A percentile compares a stretch with the other conserved stretches of the same genome.
Conservation (phyloP, 202 grass and related monocot species). For the Hordeum pubiflorum region DNA sequence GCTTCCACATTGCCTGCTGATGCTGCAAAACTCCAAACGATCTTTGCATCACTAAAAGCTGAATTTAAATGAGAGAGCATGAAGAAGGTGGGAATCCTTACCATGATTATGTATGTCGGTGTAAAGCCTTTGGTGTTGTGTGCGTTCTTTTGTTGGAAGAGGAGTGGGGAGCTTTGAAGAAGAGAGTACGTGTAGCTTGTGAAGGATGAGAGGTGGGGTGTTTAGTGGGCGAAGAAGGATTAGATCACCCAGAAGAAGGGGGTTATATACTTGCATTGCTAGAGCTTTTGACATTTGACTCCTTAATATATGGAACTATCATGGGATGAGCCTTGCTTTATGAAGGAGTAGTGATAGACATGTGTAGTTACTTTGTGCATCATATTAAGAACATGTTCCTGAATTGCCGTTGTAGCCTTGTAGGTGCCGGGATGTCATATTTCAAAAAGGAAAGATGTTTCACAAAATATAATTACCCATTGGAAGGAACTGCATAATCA, state of each 20-base stretch:
- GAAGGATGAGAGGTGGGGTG: conserved; percentile 33
- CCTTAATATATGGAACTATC: conserved; percentile 57
- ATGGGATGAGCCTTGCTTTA: conserved; percentile 47
- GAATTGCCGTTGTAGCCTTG: conserved; percentile 33
- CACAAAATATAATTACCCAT: conserved; percentile 8
- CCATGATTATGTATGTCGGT: conserved; percentile 56
- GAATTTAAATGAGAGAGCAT: not conserved
- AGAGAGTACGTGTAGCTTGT: conserved; percentile 31
- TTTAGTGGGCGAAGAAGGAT: conserved; percentile 38
- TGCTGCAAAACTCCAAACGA: conserved; percentile 19
- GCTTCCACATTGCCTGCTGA: conserved; percentile 65
- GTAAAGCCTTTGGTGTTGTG: conserved; percentile 25
- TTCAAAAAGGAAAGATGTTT: conserved; percentile 10
- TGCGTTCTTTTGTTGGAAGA: conserved; percentile 9
- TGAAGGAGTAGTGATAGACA: conserved; percentile 31
- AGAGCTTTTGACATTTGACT: conserved; percentile 48
- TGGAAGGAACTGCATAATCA: conserved; percentile 14
- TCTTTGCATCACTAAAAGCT: conserved; percentile 22
- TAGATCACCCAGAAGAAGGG: conserved; percentile 27
- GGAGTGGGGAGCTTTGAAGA: conserved; percentile 20
- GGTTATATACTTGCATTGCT: conserved; percentile 43
- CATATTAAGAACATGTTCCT: conserved; percentile 48
- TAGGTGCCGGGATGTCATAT: conserved; percentile 31
- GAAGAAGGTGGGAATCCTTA: conserved; percentile 36
- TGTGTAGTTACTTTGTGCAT: conserved; percentile 45